Evolutionary conservation across 139 green algal species (phyloP).

Genomic region (Coccomyxa sp.): DNA sequence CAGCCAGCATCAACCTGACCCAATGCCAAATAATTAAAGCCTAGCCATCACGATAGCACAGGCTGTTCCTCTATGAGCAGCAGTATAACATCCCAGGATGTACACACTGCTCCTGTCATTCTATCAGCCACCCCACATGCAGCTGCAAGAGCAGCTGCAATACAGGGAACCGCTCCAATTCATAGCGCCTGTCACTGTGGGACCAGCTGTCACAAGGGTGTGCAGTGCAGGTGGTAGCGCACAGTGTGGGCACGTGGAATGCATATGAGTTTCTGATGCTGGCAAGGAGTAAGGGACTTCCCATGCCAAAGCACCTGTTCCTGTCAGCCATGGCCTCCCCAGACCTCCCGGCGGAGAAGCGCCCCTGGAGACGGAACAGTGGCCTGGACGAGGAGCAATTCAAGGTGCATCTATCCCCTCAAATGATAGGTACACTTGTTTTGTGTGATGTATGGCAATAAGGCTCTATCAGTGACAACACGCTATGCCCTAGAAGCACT

Average conservation of each 20-base stretch:
- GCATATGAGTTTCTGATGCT: slow-evolving; percentile 69
- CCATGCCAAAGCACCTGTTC: slow-evolving; percentile 53
- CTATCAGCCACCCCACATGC: no score
- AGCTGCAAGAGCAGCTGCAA: not conserved
- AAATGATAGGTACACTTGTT: no score
- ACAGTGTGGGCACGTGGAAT: slow-evolving; percentile 80
- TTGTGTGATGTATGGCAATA: no score
- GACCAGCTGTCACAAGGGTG: not conserved
- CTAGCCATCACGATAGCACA: no score
- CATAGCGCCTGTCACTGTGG: no score
- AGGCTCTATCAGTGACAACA: no score
- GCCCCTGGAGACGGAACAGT: slow-evolving; percentile 73
- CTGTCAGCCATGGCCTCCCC: slow-evolving; percentile 81
- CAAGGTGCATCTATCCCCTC: no score
- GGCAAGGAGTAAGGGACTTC: slow-evolving; percentile 35
- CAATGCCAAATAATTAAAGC: no score
- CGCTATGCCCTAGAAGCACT: no score
- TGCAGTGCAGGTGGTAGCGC: slow-evolving; percentile 39
- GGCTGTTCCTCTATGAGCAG: no score
- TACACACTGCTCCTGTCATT: no score
- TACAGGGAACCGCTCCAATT: not conserved
- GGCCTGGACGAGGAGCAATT: slow-evolving; percentile 58
- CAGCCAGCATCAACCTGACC: not conserved
- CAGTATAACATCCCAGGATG: no score
- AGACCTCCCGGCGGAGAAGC: slow-evolving; percentile 42